Evolutionary conservation across 345 rosid genomes (phyloP), one percentile per base, ranked within the genome.

Genomic region (Syzygium grande): DNA sequence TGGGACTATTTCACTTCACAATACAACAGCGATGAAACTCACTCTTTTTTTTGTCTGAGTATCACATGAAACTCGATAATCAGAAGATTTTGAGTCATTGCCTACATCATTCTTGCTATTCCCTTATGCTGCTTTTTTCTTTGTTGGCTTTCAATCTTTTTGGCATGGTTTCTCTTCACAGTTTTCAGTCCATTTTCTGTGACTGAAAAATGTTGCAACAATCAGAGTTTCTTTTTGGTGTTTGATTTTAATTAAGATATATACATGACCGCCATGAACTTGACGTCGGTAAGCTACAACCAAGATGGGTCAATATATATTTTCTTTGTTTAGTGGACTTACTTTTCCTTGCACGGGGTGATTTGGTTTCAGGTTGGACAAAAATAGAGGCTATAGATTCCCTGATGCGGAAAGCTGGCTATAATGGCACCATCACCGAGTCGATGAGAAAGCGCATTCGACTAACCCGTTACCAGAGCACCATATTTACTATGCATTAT

Each of bases 401-500:
- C 15, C 96, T 98, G 90, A 92, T 97, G 93, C 97, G 96, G 11
- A 98, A 98, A 92, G 94, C 99, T 41, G 99, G 99, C 86, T 96
- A 92, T 88, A 90, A 29, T 27, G 96, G 99, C 54, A 65, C 51
- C 85, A 95, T 98, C 87, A 93, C 94, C 0, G 99, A 98, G 79
- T 84, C 91, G 12, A 91, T 96, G 52, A 93, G 96, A 87, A 93
- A 91, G 93, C 92, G 96, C 85, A 92, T 98, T 73, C 86, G 85
- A 25, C 92, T 98, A 92, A 98, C 98, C n/a, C 97, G 99, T 43
- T 98, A 98, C 91, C 98, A 96, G 92, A 98, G 99, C 91, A 96
- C 99, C 38, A 22, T 97, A 84, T 98, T 96, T 92, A 92, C 95
- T 16, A 86, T 98, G 99, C 91, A 91, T 86, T 97, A 93, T 77